phyloP scores from a whole-genome alignment of 192 early-diverging fungal species.

The Kickxella alabastrina region DNA sequence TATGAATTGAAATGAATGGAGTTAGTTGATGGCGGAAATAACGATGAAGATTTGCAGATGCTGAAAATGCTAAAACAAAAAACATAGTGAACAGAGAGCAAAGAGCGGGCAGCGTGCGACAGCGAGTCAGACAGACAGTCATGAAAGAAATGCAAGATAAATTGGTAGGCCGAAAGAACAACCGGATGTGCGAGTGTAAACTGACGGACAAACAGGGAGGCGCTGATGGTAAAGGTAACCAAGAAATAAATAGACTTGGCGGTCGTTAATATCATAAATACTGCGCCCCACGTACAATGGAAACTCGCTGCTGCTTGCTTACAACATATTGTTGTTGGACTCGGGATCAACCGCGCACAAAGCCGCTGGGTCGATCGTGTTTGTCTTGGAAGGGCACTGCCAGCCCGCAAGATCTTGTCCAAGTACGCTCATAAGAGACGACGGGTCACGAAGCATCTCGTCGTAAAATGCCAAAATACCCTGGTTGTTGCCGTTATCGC shows the following conservation, averaged over 20 bases:
- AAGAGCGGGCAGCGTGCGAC: no score
- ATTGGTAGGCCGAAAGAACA: background rate
- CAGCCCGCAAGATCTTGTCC: conserved; percentile 48
- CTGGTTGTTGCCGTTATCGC: conserved; percentile 12
- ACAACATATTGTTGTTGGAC: conserved; percentile 24
- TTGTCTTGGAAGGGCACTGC: conserved; percentile 51
- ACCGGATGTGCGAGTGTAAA: background rate
- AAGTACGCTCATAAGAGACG: conserved; percentile 51
- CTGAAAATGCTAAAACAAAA: no score
- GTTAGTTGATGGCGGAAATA: no score
- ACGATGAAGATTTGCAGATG: no score
- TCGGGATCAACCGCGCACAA: conserved; percentile 53
- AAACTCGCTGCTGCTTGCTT: conserved; percentile 3
- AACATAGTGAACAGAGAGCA: no score
- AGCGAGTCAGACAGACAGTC: no score
- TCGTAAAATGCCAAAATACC: conserved; percentile 46
- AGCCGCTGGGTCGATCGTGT: conserved; percentile 52
- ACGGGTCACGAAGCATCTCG: conserved; percentile 49
- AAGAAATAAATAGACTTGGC: background rate
- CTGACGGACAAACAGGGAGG: background rate
- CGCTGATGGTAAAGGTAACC: background rate
- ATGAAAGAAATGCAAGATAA: no score
- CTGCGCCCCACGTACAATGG: background rate
- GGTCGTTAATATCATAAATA: background rate
- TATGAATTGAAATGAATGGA: no score